A percentile compares a stretch with the other conserved stretches of the same genome.
Evolutionary conservation across 768 basidiomycete genomes (phyloP).

Genomic region (Filobasidium floriforme): DNA sequence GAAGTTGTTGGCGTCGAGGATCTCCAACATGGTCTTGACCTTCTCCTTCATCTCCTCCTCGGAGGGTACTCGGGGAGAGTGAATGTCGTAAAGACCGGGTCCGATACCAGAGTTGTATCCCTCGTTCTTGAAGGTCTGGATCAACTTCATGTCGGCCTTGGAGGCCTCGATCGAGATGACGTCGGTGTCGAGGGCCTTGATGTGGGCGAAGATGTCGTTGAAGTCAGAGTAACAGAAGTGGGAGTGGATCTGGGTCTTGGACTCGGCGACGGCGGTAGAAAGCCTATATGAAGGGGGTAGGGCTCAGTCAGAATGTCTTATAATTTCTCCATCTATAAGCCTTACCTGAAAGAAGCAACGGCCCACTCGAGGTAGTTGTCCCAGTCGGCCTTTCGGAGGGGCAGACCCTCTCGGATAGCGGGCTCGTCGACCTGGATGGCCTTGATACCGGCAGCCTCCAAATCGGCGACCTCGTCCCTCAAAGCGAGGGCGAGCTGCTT

Average conservation of each 20-base stretch:
- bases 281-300: too few relatives aligned
- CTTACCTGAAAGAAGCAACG: slow-evolving; percentile 95
- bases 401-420: slow-evolving; percentile 97
- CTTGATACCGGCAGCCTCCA: slow-evolving; percentile 89
- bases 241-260: slow-evolving; percentile 91
- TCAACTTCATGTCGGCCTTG: slow-evolving; percentile 96
- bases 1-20: slow-evolving; percentile 58
- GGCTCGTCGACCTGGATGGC: slow-evolving; percentile 99
- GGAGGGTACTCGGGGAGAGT: slow-evolving; percentile 94
- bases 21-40: slow-evolving; percentile 70
- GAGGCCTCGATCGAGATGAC: slow-evolving; percentile 98
- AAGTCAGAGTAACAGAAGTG: slow-evolving; percentile 78
- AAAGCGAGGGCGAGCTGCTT: slow-evolving; percentile 96
- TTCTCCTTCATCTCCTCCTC: slow-evolving; percentile 91
- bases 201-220: slow-evolving; percentile 95
- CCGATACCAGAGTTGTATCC: slow-evolving; percentile 97
- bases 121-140: slow-evolving; percentile 88
- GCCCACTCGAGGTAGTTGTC: slow-evolving; percentile 93
- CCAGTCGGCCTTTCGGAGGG: slow-evolving; percentile 94
- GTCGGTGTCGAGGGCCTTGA: slow-evolving; percentile 92
- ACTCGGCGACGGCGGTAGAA: slow-evolving; percentile 89
- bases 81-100: slow-evolving; percentile 97
- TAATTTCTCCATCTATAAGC: too few relatives aligned
- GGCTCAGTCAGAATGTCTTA: too few relatives aligned
- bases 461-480: slow-evolving; percentile 94